phyloP scores from a whole-genome alignment of 768 basidiomycete species.

The Tephrocybe rancida region DNA sequence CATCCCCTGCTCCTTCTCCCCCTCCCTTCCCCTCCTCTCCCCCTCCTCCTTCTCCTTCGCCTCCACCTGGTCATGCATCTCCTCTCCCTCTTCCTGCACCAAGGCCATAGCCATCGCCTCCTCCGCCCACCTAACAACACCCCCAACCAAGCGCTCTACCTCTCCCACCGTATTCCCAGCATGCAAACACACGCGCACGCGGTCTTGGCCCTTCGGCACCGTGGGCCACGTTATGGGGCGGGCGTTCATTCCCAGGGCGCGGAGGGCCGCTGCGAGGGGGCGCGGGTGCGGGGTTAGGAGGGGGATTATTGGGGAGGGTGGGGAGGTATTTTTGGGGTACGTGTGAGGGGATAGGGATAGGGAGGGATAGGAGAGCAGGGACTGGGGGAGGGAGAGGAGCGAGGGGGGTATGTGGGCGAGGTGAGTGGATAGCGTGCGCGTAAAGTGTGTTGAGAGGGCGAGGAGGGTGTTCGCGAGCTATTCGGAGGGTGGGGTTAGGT shows the following conservation, averaged over 20 bases:
- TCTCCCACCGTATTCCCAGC: slow-evolving; percentile 71
- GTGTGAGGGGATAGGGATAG: slow-evolving; percentile 30
- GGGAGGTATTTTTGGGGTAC: too few species aligned
- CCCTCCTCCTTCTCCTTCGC: not conserved
- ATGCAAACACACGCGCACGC: slow-evolving; percentile 89
- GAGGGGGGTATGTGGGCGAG: slow-evolving; percentile 32
- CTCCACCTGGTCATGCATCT: not conserved
- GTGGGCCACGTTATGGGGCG: slow-evolving; percentile 87
- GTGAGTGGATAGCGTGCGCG: too few species aligned
- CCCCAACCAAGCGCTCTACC: slow-evolving; percentile 56
- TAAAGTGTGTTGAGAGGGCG: slow-evolving; percentile 46
- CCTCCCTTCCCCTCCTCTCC: not conserved
- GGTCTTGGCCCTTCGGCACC: slow-evolving; percentile 82
- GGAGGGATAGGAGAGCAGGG: slow-evolving; percentile 33
- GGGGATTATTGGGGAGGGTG: slow-evolving; percentile 81
- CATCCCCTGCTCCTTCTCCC: not conserved
- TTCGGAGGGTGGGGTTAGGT: slow-evolving; percentile 1
- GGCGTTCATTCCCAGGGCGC: slow-evolving; percentile 57
- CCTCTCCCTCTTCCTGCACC: slow-evolving; percentile 9
- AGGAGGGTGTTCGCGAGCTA: slow-evolving; percentile 42
- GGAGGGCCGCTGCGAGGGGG: slow-evolving; percentile 71
- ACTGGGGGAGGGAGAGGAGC: slow-evolving; percentile 26
- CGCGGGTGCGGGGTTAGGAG: slow-evolving; percentile 79
- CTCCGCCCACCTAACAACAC: slow-evolving; percentile 51
- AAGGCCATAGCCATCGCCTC: slow-evolving; percentile 30